phyloP scores from a whole-genome alignment of 768 basidiomycete genomes.

The Gyrodon lividus region DNA sequence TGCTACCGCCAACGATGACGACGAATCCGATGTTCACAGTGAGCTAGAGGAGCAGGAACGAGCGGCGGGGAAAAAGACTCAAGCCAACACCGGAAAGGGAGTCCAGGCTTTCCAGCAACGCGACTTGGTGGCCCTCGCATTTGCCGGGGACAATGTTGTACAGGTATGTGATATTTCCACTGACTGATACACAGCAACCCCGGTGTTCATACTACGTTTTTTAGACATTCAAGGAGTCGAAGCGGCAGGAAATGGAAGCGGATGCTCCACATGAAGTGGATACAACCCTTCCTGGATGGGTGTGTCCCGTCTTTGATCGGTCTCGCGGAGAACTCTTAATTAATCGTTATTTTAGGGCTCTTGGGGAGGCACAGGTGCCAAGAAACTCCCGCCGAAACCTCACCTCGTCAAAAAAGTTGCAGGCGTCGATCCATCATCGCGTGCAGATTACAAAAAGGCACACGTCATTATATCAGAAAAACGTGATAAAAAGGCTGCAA shows the following conservation, averaged over 20 bases:
- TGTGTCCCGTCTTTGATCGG: slow-evolving; percentile 38
- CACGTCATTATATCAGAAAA: slow-evolving; percentile 96
- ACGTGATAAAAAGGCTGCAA: slow-evolving; percentile 88
- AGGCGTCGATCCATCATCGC: slow-evolving; percentile 74
- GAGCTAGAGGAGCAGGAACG: slow-evolving; percentile 73
- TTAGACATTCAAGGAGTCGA: slow-evolving; percentile 84
- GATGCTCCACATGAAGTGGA: slow-evolving; percentile 90
- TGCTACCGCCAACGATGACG: slow-evolving; percentile 27
- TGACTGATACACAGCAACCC: background rate
- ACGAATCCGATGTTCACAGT: slow-evolving; percentile 57
- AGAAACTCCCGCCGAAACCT: slow-evolving; percentile 58
- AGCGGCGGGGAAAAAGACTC: slow-evolving; percentile 42
- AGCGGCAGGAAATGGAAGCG: slow-evolving; percentile 75
- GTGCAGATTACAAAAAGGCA: slow-evolving; percentile 80
- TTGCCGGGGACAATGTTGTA: slow-evolving; percentile 96
- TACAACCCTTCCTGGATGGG: slow-evolving; percentile 94
- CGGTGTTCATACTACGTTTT: slow-evolving; percentile 1
- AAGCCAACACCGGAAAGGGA: slow-evolving; percentile 37
- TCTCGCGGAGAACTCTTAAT: background rate
- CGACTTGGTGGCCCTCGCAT: slow-evolving; percentile 90
- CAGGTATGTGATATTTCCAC: slow-evolving; percentile 49
- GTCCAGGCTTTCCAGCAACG: slow-evolving; percentile 81
- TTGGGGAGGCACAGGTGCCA: slow-evolving; percentile 84
- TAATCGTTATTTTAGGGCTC: slow-evolving; percentile 59
- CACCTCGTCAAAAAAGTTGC: slow-evolving; percentile 78